Base-by-base conservation (phyloP, 805 yeast genomes). In the Hanseniaspora singularis region DNA sequence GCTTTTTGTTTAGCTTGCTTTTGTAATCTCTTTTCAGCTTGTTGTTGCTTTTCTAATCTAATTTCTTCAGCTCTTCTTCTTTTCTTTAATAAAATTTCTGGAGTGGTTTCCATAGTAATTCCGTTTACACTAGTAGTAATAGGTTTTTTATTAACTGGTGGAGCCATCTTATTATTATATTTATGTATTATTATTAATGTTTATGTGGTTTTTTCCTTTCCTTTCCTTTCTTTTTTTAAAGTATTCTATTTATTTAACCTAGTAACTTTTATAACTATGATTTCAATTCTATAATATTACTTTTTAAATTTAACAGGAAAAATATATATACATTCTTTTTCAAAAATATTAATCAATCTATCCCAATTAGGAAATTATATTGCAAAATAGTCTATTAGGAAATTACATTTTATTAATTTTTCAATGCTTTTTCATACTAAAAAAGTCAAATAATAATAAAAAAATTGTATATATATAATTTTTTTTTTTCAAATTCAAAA, bases 1-100 rank as follows among this genome's bases (percentile, higher is more conserved):
- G 61, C 63, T 52, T 68, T 71, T 59, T 67, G 68, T 52, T 63
- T 63, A 51, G 69, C 64, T 52, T 66, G 68, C 40, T 66, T 70
- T 46, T 69, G 70, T 36, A 65, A 67, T 61, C 72, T 75, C 55
- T 68, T 64, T 52, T 69, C 69, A 14, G 79, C 78, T 47, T 71
- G 70, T 53, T 79, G 82, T 61, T 81, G 89, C 58, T 79, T 82
- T 61, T 79, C 83, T 46, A 81, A 55, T 61, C 87, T 73, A 54
- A 78, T 68, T 61, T 81, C 69, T 61, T 82, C 89, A 50, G 80
- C 81, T 58, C 80, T 74, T 67, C 81, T 83, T 65, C 94, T 76
- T 68, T 82, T 83, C 58, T 78, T 76, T 52, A 83, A 70, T 54
- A 83, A 74, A 48, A 83, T 71, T 62, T 83, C 92, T 32, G 92